Percentiles rank a stretch among this genome's conserved stretches.
Conservation (phyloP, 495 filamentous ascomycete genomes). For the Hyphodiscus hymeniophilus region DNA sequence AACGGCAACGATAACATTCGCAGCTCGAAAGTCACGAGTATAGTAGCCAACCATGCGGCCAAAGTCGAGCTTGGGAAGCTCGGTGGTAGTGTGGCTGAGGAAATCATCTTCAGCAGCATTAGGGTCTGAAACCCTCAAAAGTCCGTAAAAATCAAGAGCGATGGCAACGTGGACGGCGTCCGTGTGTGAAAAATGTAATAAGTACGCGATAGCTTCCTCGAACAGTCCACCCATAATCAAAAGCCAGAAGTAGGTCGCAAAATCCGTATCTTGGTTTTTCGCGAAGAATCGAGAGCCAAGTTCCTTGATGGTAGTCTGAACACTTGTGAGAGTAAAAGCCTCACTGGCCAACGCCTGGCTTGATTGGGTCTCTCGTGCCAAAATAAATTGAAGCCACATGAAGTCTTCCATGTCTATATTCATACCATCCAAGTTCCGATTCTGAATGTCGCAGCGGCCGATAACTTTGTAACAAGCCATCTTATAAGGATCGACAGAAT, state of each 20-base stretch:
- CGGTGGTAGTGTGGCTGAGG: slow-evolving; percentile 57
- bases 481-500: slow-evolving; percentile 86
- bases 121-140: slow-evolving; percentile 75
- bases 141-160: slow-evolving; percentile 80
- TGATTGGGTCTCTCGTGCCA: slow-evolving; percentile 80
- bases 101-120: slow-evolving; percentile 62
- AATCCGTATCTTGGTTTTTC: neutral
- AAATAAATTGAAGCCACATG: slow-evolving; percentile 93
- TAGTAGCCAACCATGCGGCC: slow-evolving; percentile 89
- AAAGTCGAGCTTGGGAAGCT: slow-evolving; percentile 87
- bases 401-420: slow-evolving; percentile 83
- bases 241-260: slow-evolving; percentile 56
- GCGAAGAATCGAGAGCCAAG: slow-evolving; percentile 83
- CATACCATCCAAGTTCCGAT: slow-evolving; percentile 71
- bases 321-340: slow-evolving; percentile 77
- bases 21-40: slow-evolving; percentile 88
- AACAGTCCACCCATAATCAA: slow-evolving; percentile 90
- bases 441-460: slow-evolving; percentile 81
- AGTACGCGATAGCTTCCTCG: slow-evolving; percentile 83
- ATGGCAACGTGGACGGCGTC: slow-evolving; percentile 94
- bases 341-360: slow-evolving; percentile 79
- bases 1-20: slow-evolving; percentile 74
- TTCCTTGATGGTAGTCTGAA: slow-evolving; percentile 74
- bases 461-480: slow-evolving; percentile 98
- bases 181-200: slow-evolving; percentile 81